Percentiles rank a stretch among this genome's conserved stretches.
These are phyloP conservation scores for Yamadazyma phyllophila DNA, from an alignment of 805 yeast species.

Conservation along the genomic window DNA sequence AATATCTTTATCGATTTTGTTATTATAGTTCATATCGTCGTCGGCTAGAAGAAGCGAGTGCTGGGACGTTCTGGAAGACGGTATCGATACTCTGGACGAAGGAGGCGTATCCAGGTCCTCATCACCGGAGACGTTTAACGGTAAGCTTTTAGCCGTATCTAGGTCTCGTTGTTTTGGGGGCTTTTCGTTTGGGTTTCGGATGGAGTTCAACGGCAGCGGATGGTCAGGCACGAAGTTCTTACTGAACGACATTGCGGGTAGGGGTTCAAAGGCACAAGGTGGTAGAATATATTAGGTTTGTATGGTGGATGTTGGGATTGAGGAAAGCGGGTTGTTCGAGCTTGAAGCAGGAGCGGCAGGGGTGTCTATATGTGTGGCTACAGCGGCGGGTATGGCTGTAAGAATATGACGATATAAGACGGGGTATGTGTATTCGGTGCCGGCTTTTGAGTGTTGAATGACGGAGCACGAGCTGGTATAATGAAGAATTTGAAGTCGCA, in stretches of 20 bases:
- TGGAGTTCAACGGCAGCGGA: constrained; percentile 24
- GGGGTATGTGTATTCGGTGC: too few relatives aligned
- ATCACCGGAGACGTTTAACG: background rate
- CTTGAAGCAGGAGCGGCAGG: too few relatives aligned
- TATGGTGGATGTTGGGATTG: too few relatives aligned
- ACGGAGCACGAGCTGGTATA: too few relatives aligned
- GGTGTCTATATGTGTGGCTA: too few relatives aligned
- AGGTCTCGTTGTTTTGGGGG: background rate
- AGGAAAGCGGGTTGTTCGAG: too few relatives aligned
- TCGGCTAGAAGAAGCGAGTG: background rate
- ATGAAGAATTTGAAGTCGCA: too few relatives aligned
- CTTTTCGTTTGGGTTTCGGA: background rate
- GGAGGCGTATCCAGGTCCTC: background rate
- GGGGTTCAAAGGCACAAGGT: too few relatives aligned
- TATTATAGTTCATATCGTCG: constrained; percentile 8
- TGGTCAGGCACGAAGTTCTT: constrained; percentile 21
- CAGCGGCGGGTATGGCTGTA: too few relatives aligned
- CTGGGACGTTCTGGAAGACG: background rate
- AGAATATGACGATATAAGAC: too few relatives aligned
- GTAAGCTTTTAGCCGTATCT: background rate
- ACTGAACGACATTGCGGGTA: background rate
- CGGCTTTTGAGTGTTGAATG: too few relatives aligned
- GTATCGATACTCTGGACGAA: background rate
- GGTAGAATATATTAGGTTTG: too few relatives aligned
- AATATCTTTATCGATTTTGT: constrained; percentile 12